These are phyloP conservation scores for Tritrichomonas foetus DNA, from an alignment of 208 protist genomes.

Conservation along the genomic window DNA sequence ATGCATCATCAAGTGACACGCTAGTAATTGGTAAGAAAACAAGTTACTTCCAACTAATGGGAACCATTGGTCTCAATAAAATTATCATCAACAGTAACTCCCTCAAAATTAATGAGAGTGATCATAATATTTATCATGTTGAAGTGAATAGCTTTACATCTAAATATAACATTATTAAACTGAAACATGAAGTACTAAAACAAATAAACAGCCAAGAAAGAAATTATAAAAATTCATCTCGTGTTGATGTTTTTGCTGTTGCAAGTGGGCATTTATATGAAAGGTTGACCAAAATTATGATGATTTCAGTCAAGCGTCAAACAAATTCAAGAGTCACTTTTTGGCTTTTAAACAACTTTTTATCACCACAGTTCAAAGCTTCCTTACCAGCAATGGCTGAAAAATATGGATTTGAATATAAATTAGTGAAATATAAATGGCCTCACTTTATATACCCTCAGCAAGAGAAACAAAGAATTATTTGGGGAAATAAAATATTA, in stretches of 20 bases:
- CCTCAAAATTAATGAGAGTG: not conserved
- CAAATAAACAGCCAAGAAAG: not conserved
- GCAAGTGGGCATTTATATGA: constrained; percentile 41
- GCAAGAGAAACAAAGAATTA: constrained; percentile 90
- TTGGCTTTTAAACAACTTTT: constrained; percentile 94
- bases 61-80: not conserved
- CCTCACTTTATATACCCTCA: constrained; percentile 86
- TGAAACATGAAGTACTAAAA: not conserved
- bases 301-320: not conserved
- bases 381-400: constrained; percentile 67
- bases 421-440: constrained; percentile 95
- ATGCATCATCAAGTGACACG: not conserved
- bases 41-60: not conserved
- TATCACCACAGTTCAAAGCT: constrained; percentile 87
- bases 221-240: not conserved
- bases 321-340: constrained; percentile 83
- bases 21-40: not conserved
- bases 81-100: not conserved
- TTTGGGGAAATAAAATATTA: constrained; percentile 99
- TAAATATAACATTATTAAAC: not conserved
- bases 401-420: constrained; percentile 76
- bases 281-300: constrained; percentile 20
- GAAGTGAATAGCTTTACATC: not conserved
- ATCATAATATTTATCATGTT: not conserved
- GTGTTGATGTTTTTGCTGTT: constrained; percentile 22